Evolutionary conservation across 2,329 filamentous ascomycete species (phyloP).

Genomic region (Westerdykella ornata): DNA sequence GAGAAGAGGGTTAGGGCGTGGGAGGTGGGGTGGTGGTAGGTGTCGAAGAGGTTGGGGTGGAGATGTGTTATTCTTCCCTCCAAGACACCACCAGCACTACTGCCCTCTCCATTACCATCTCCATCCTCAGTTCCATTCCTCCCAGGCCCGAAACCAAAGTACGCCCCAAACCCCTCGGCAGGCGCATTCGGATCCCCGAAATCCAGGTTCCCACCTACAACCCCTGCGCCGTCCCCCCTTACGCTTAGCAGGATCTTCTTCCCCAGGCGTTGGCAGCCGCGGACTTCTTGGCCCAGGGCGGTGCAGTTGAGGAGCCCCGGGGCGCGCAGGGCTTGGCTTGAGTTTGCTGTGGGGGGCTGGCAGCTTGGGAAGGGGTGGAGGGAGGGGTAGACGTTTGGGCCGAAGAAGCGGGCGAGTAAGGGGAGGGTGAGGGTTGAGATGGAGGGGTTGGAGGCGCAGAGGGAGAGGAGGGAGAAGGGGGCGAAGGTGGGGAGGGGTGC

Average conservation of each 20-base stretch:
- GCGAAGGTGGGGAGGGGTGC: background rate
- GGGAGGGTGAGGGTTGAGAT: constrained; percentile 37
- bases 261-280: constrained; percentile 34
- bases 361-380: constrained; percentile 34
- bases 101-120: background rate
- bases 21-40: constrained; percentile 10
- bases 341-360: constrained; percentile 15
- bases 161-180: constrained; percentile 5
- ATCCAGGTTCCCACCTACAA: constrained; percentile 11
- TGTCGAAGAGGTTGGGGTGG: constrained; percentile 23
- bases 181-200: constrained; percentile 12
- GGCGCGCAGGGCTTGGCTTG: constrained; percentile 27
- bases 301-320: constrained; percentile 38
- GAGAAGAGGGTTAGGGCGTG: constrained; percentile 22
- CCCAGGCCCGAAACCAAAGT: constrained; percentile 3
- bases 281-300: constrained; percentile 28
- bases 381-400: constrained; percentile 26
- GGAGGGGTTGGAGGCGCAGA: background rate
- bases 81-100: too few relatives aligned
- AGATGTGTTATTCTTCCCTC: constrained; percentile 1
- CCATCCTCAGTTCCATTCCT: too few relatives aligned
- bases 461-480: background rate
- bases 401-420: constrained; percentile 30
- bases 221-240: constrained; percentile 20
- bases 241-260: constrained; percentile 40